phyloP scores from a whole-genome alignment of 163 green algal genomes.

The Scenedesmus sp. region DNA sequence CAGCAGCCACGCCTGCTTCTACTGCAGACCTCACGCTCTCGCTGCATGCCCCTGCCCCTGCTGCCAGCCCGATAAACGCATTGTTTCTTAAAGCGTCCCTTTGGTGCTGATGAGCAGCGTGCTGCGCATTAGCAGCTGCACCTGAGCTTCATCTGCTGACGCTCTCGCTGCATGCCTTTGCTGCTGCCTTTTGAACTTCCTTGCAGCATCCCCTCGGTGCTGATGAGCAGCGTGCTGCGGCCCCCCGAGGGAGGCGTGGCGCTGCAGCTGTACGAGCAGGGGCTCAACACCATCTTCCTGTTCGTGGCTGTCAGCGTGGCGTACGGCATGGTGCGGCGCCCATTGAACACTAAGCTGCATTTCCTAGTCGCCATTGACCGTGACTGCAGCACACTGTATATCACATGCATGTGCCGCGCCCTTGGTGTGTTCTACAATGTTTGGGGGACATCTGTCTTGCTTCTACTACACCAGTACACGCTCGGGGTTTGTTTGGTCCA shows the following conservation, averaged over 20 bases:
- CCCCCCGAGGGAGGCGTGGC: constrained; percentile 63
- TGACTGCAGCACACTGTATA: no score
- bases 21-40: no score
- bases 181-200: background rate
- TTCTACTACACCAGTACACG: no score
- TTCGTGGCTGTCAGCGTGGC: constrained; percentile 87
- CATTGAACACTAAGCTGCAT: background rate
- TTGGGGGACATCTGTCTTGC: no score
- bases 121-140: background rate
- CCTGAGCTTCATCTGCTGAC: background rate
- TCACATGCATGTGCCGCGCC: no score
- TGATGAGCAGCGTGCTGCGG: constrained; percentile 58
- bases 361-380: background rate
- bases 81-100: background rate
- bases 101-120: background rate
- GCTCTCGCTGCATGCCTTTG: background rate
- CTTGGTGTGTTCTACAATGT: no score
- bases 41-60: no score
- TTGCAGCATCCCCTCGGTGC: constrained; percentile 68
- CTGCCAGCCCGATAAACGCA: no score
- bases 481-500: no score
- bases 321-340: constrained; percentile 83
- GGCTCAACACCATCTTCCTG: constrained; percentile 95
- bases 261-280: constrained; percentile 83
- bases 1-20: no score